phyloP scores from a whole-genome alignment of 352 stramenopile species.

The Globisporangium splendens region DNA sequence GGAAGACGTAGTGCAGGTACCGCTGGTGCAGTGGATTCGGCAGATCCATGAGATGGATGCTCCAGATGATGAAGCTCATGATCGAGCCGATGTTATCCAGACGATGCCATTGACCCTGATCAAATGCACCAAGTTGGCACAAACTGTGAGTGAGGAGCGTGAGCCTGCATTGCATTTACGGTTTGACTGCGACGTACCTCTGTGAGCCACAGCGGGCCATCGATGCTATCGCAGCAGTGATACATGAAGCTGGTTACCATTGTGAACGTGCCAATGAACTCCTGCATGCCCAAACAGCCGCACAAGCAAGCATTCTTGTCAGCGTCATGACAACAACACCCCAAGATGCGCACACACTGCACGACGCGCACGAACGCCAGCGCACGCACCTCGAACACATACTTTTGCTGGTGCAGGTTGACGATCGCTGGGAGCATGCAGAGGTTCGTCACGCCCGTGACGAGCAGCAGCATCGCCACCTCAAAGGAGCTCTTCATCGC shows the following conservation, averaged over 20 bases:
- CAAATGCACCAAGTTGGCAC: not conserved
- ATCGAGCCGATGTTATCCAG: constrained; percentile 82
- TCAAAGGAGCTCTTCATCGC: constrained; percentile 66
- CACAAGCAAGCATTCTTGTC: not conserved
- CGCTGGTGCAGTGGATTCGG: constrained; percentile 27
- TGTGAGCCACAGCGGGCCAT: constrained; percentile 67
- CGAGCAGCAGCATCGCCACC: constrained; percentile 57
- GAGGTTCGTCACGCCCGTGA: constrained; percentile 76
- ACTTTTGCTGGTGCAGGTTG: constrained; percentile 47
- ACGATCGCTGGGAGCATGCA: constrained; percentile 74
- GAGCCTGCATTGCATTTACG: not conserved
- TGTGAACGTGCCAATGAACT: constrained; percentile 75
- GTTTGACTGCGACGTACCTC: constrained; percentile 26
- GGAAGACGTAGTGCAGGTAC: constrained; percentile 70
- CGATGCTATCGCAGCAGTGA: constrained; percentile 75
- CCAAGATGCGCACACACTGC: not conserved
- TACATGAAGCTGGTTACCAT: constrained; percentile 81
- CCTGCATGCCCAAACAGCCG: constrained; percentile 18
- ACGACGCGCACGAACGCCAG: not conserved
- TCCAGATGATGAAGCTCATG: constrained; percentile 79
- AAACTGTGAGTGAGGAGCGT: no score
- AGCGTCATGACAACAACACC: not conserved
- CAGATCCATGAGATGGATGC: constrained; percentile 76
- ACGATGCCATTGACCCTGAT: constrained; percentile 69
- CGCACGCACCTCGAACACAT: constrained; percentile 65